Evolutionary conservation across 1,139 yeast genomes (phyloP).

Genomic region (Sugiyamaella paludigena): DNA sequence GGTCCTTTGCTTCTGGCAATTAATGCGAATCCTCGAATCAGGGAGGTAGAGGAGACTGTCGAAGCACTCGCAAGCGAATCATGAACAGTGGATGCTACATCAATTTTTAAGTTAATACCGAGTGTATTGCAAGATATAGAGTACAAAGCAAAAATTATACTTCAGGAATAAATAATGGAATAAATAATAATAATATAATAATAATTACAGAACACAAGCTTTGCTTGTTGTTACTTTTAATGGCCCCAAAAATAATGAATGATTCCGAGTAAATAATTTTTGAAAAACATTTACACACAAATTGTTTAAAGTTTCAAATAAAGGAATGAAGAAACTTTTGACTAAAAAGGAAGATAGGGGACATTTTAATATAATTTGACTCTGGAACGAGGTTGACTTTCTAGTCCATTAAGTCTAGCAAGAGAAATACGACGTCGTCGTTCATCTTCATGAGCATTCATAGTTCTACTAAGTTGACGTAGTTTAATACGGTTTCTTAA

Average conservation of each 20-base stretch:
- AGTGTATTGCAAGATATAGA: neutral
- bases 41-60: no score
- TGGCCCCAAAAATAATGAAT: no score
- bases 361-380: conserved; percentile 13
- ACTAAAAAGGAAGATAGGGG: neutral
- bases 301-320: neutral
- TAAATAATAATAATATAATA: neutral
- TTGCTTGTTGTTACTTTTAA: no score
- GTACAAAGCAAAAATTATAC: neutral
- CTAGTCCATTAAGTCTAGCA: conserved; percentile 12
- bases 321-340: conserved; percentile 4
- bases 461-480: conserved; percentile 19
- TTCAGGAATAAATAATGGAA: neutral
- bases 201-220: conserved; percentile 1
- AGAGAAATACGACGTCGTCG: conserved; percentile 17
- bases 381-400: conserved; percentile 11
- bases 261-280: no score
- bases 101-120: neutral
- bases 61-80: no score
- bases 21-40: no score
- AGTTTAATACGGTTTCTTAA: conserved; percentile 28
- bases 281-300: no score
- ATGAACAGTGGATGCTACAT: no score
- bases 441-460: conserved; percentile 22
- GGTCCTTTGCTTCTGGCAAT: no score